Percentiles rank a stretch among this genome's conserved stretches.
These are phyloP conservation scores for Leishmania tropica DNA, from an alignment of 208 protist species.

Conservation along the genomic window DNA sequence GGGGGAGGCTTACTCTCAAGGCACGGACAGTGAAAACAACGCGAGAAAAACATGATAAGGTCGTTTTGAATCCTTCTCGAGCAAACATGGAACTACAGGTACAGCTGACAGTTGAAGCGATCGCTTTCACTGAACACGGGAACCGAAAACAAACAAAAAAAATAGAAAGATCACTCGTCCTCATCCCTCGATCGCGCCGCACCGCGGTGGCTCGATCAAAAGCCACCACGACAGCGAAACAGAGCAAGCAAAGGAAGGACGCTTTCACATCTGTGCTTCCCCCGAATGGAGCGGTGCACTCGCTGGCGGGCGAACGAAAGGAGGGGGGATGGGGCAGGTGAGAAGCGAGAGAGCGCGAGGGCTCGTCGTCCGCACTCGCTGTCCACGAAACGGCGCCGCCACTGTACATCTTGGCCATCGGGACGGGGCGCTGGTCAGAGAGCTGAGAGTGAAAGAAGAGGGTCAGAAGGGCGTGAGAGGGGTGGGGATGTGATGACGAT, in stretches of 20 bases:
- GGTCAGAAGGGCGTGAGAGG: background rate
- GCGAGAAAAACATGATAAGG: background rate
- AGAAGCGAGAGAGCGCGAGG: background rate
- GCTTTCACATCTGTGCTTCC: too few relatives aligned
- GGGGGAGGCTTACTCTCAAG: background rate
- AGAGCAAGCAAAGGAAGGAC: background rate
- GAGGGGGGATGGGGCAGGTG: background rate
- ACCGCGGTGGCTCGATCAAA: background rate
- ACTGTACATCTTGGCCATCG: background rate
- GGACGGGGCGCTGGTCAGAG: background rate
- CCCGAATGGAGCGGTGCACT: background rate
- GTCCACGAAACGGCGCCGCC: background rate
- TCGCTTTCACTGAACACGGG: background rate
- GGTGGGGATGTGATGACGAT: background rate
- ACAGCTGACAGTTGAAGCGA: too few relatives aligned
- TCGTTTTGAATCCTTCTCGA: background rate
- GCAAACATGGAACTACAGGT: background rate
- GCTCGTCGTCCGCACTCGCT: background rate
- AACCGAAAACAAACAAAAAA: too few relatives aligned
- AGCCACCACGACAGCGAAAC: background rate
- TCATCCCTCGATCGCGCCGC: background rate
- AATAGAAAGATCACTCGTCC: background rate
- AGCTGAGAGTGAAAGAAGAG: background rate
- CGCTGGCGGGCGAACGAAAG: background rate
- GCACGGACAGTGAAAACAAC: background rate